Evolutionary conservation across 2,329 filamentous ascomycete genomes (phyloP), one percentile per base, ranked within the genome.

Genomic region (Trichoderma koningiopsis): DNA sequence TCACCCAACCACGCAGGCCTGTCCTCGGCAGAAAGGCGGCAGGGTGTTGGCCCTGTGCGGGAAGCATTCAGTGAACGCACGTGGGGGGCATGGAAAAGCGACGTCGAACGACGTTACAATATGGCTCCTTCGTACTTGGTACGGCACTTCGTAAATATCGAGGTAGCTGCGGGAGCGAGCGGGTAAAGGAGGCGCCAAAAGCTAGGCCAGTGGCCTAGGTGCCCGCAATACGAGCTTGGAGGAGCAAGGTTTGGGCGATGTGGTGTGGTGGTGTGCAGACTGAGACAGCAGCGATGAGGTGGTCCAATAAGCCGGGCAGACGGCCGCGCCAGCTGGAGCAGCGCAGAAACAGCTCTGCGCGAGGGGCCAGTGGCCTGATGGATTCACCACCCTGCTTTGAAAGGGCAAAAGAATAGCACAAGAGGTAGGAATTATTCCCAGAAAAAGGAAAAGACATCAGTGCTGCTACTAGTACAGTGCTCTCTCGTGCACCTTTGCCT

Each of bases 191-290:
- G 64, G 64, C 40, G 64, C 40, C 55, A 58, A 52, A 59, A 52
- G 52, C 37, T 13, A 65, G 29, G 43, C 55, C 55, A 55, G 43
- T 7, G 68, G 31, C 35, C 33, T 65, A 43, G 47, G 68, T 64
- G 61, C 43, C 60, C 60, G 55, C 56, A 70, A 70, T 70, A 70
- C 68, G 68, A 70, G 68, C 65, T 43, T 68, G 65, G 59, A 52
- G 64, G 58, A 64, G 69, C 69, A 70, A 68, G 63, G 57, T 68
- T 69, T 60, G 60, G 61, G 61, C 61, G 47, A 43, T 47, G 43
- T 61, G 53, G 53, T 66, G 53, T 7, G n/a, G 40, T 43, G 40
- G 57, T 47, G 53, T 66, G 68, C 56, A 56, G 59, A 37, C 62
- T 61, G 68, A 66, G 68, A 69, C 68, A 69, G 16, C 27, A 27